phyloP scores from a whole-genome alignment of 495 filamentous ascomycete species.

The Penicillium soppii region DNA sequence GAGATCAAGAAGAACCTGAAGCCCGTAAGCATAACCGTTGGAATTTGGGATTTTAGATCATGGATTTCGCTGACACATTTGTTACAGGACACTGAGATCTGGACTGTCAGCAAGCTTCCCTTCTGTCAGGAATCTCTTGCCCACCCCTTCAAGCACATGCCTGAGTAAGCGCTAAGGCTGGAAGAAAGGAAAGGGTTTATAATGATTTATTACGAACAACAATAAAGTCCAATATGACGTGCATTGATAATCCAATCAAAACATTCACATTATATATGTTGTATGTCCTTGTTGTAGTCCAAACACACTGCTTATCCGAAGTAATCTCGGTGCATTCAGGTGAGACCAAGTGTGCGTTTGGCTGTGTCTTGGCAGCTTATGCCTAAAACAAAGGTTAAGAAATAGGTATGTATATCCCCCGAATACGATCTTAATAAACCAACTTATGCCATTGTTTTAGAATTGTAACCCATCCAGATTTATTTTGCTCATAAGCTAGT shows the following conservation, averaged over 20 bases:
- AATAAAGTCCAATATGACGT: conserved; percentile 6
- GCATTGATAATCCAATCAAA: not conserved
- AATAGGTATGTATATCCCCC: too few relatives aligned
- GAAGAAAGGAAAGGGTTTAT: not conserved
- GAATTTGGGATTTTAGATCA: not conserved
- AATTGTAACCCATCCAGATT: too few relatives aligned
- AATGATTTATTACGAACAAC: conserved; percentile 11
- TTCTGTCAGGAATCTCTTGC: conserved; percentile 65
- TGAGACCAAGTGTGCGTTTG: too few relatives aligned
- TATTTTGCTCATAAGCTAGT: too few relatives aligned
- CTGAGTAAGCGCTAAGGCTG: conserved; percentile 36
- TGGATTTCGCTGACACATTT: not conserved
- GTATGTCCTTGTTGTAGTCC: too few relatives aligned
- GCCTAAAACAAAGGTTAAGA: too few relatives aligned
- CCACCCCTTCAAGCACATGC: conserved; percentile 62
- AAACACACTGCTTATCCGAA: too few relatives aligned
- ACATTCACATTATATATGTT: too few relatives aligned
- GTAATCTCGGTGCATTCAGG: too few relatives aligned
- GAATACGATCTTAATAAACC: too few relatives aligned
- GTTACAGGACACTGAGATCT: conserved; percentile 63
- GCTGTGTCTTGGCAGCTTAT: too few relatives aligned
- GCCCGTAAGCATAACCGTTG: conserved; percentile 48
- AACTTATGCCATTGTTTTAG: too few relatives aligned
- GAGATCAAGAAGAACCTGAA: conserved; percentile 68
- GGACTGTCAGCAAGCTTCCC: conserved; percentile 65